These are phyloP conservation scores for Diospyros kaki DNA, from an alignment of 148 eudicot genomes.

Conservation along the genomic window DNA sequence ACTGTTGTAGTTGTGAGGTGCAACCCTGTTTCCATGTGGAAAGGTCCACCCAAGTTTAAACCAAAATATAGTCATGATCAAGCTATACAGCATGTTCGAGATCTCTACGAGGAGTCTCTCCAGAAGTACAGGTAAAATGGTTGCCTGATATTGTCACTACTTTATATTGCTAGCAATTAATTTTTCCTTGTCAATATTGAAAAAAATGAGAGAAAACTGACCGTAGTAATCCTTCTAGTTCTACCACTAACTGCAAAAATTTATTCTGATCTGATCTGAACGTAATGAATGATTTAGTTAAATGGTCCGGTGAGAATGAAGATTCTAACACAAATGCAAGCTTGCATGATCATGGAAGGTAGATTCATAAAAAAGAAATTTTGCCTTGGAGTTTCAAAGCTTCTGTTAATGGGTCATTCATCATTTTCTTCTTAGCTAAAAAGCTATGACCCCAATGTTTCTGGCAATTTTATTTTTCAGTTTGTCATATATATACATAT, in stretches of 20 bases:
- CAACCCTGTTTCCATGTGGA: constrained; percentile 84
- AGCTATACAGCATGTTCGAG: constrained; percentile 77
- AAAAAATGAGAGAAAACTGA: background rate
- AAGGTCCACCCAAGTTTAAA: constrained; percentile 62
- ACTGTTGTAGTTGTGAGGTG: constrained; percentile 92
- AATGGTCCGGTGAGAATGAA: no score
- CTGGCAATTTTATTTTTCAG: background rate
- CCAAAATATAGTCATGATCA: constrained; percentile 81
- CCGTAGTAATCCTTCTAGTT: background rate
- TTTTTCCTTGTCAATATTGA: background rate
- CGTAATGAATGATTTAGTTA: no score
- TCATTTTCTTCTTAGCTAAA: background rate
- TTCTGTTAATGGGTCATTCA: background rate
- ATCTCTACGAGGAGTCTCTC: constrained; percentile 64
- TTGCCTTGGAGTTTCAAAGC: background rate
- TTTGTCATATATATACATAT: background rate
- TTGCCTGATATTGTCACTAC: background rate
- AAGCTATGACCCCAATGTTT: background rate
- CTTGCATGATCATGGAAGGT: no score
- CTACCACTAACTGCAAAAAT: background rate
- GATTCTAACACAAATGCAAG: no score
- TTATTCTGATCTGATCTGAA: no score
- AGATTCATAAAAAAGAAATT: no score
- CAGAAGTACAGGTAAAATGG: constrained; percentile 58
- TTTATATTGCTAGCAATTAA: background rate